These are phyloP conservation scores for Fusarium algeriense DNA, from an alignment of 2,329 filamentous ascomycete genomes.

Conservation along the genomic window DNA sequence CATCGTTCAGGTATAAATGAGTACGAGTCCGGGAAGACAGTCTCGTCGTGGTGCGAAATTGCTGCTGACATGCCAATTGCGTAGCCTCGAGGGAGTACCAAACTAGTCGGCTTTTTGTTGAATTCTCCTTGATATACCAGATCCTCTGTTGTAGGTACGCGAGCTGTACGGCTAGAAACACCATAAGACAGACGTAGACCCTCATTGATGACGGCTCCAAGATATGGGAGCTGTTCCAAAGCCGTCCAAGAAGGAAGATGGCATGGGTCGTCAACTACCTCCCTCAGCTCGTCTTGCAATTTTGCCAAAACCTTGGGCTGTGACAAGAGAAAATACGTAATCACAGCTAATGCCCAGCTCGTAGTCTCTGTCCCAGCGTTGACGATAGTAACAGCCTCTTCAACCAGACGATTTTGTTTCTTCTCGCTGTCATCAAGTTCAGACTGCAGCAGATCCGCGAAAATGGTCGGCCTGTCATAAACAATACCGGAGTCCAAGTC, in stretches of 20 bases:
- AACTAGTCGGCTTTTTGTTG: conserved; percentile 4
- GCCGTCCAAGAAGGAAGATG: conserved; percentile 23
- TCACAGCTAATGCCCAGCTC: conserved; percentile 23
- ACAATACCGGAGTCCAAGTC: conserved; percentile 9
- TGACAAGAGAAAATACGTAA: conserved; percentile 17
- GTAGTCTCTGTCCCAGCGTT: conserved; percentile 27
- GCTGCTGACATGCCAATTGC: conserved; percentile 24
- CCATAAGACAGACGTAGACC: conserved; percentile 15
- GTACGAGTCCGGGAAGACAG: conserved; percentile 17
- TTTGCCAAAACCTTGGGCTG: conserved; percentile 1
- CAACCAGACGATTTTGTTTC: not conserved
- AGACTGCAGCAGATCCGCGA: conserved; percentile 9
- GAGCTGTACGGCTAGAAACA: conserved; percentile 18
- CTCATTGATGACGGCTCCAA: not conserved
- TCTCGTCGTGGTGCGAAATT: conserved; percentile 12
- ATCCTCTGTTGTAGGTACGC: conserved; percentile 12
- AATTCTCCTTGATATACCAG: conserved; percentile 10
- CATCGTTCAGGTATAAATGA: conserved; percentile 9
- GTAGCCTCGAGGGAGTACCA: conserved; percentile 10
- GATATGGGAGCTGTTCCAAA: conserved; percentile 11
- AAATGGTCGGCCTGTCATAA: conserved; percentile 19
- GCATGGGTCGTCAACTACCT: conserved; percentile 5
- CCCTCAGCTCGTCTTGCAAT: not conserved
- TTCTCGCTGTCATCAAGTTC: conserved; percentile 14
- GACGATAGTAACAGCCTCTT: conserved; percentile 12